These are phyloP conservation scores for Aspergillus kassunensis DNA, from an alignment of 495 filamentous ascomycete genomes.

Conservation along the genomic window DNA sequence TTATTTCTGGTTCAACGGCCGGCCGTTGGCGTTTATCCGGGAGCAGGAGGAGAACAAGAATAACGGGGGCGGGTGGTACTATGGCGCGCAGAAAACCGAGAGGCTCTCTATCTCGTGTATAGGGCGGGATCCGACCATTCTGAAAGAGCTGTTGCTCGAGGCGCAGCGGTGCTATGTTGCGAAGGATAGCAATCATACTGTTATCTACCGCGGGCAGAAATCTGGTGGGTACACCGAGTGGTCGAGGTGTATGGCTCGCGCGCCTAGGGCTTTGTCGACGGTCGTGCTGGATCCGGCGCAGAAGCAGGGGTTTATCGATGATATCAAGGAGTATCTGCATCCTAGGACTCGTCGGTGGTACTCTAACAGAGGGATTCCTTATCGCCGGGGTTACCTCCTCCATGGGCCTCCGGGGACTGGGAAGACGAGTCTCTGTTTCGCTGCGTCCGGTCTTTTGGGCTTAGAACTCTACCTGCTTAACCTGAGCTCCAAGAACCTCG, in stretches of 20 bases:
- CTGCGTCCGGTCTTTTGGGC: slow-evolving; percentile 40
- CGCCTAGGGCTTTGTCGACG: slow-evolving; percentile 73
- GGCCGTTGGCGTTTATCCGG: slow-evolving; percentile 54
- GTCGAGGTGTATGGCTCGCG: slow-evolving; percentile 62
- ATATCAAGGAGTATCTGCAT: slow-evolving; percentile 87
- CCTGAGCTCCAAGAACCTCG: slow-evolving; percentile 36
- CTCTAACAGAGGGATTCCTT: slow-evolving; percentile 59
- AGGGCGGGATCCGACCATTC: slow-evolving; percentile 59
- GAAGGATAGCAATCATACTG: slow-evolving; percentile 57
- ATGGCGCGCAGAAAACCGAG: slow-evolving; percentile 40
- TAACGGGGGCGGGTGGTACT: slow-evolving; percentile 12
- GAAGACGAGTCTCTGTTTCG: slow-evolving; percentile 50
- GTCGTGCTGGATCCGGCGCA: slow-evolving; percentile 74
- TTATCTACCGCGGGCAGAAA: slow-evolving; percentile 58
- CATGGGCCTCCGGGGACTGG: slow-evolving; percentile 49
- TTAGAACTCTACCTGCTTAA: slow-evolving; percentile 46
- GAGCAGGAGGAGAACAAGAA: slow-evolving; percentile 26
- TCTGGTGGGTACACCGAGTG: slow-evolving; percentile 47
- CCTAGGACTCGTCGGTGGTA: slow-evolving; percentile 74
- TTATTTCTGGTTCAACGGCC: slow-evolving; percentile 60
- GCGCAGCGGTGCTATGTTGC: slow-evolving; percentile 55
- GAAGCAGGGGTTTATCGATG: slow-evolving; percentile 67
- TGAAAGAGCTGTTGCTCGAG: slow-evolving; percentile 65
- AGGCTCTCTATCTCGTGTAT: slow-evolving; percentile 61
- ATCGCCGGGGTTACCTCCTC: slow-evolving; percentile 45